phyloP scores from a whole-genome alignment of 1,139 yeast species.

The Saccharomyces hybrid region DNA sequence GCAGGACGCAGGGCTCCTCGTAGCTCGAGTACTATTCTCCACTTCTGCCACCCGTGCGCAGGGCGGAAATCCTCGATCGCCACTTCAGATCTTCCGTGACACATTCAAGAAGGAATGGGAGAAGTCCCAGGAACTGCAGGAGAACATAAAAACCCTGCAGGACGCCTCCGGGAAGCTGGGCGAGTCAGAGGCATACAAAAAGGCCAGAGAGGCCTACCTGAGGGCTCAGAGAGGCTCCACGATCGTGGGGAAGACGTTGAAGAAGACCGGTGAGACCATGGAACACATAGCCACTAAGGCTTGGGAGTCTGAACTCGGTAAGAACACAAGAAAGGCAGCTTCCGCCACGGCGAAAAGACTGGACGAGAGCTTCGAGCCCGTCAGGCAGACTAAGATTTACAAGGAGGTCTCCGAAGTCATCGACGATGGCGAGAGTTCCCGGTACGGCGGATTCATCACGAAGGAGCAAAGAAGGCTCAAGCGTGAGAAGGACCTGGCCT shows the following conservation, averaged over 20 bases:
- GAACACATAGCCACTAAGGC: conserved; percentile 87
- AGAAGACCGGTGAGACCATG: conserved; percentile 88
- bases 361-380: conserved; percentile 84
- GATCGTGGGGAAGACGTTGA: conserved; percentile 76
- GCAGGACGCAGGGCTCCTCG: neutral
- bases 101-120: conserved; percentile 89
- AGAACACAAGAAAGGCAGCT: conserved; percentile 78
- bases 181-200: conserved; percentile 88
- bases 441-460: conserved; percentile 88
- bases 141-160: conserved; percentile 87
- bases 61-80: conserved; percentile 45
- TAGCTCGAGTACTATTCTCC: neutral
- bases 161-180: conserved; percentile 95
- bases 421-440: conserved; percentile 81
- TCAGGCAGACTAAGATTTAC: conserved; percentile 82
- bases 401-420: conserved; percentile 84
- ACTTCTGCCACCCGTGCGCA: neutral
- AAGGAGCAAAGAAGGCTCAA: conserved; percentile 75
- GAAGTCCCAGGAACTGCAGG: conserved; percentile 82
- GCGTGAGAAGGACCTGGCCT: conserved; percentile 60
- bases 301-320: conserved; percentile 94
- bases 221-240: conserved; percentile 72
- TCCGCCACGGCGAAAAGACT: conserved; percentile 72
- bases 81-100: conserved; percentile 86
- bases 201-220: conserved; percentile 88